These are phyloP conservation scores for Nymphaea colorata DNA, from an alignment of 164 flowering plant genomes.

Conservation along the genomic window DNA sequence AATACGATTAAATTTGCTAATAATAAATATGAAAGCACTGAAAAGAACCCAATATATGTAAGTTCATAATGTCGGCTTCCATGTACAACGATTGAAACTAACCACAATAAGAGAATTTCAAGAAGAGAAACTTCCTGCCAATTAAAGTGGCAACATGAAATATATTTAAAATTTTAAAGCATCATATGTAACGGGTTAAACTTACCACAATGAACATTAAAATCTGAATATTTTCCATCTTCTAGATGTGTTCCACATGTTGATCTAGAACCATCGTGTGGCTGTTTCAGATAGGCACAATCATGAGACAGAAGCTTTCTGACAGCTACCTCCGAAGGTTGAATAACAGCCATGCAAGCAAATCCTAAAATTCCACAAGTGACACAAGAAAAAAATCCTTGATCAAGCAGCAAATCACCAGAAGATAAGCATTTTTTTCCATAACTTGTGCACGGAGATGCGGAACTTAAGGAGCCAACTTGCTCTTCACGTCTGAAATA, in stretches of 20 bases:
- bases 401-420: conserved; percentile 38
- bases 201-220: conserved; percentile 32
- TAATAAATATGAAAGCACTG: no score
- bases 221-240: conserved; percentile 17
- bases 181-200: conserved; percentile 1
- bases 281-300: conserved; percentile 51
- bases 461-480: conserved; percentile 8
- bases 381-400: conserved; percentile 81
- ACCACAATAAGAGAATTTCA: no score
- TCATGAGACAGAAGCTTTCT: conserved; percentile 63
- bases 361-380: conserved; percentile 86
- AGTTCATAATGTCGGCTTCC: no score
- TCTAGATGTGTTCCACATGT: conserved; percentile 14
- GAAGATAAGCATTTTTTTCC: conserved; percentile 16
- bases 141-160: not conserved
- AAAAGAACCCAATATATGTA: no score
- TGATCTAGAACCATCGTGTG: conserved; percentile 32
- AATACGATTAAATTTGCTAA: no score
- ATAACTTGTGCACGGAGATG: conserved; percentile 12
- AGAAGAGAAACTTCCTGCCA: not conserved
- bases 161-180: not conserved
- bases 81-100: no score
- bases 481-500: conserved; percentile 10
- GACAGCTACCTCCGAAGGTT: conserved; percentile 70
- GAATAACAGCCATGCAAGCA: conserved; percentile 76